Percentiles rank a stretch among this genome's conserved stretches.
Conservation (phyloP, 805 yeast genomes). For the Barnettozyma wickerhamii region DNA sequence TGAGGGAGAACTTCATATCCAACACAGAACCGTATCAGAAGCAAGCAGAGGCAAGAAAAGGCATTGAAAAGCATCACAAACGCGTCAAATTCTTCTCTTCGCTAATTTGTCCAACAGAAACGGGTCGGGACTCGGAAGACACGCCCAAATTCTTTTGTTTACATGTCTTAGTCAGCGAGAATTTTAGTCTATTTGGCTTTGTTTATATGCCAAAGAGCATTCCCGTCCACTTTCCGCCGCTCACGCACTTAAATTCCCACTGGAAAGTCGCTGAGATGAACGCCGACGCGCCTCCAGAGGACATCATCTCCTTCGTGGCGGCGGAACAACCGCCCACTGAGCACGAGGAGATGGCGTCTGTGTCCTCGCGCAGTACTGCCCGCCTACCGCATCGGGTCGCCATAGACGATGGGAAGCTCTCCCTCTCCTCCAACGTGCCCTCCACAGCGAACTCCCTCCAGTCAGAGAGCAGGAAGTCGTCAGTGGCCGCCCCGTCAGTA, state of each 20-base stretch:
- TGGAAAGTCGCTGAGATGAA: conserved; percentile 1
- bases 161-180: neutral
- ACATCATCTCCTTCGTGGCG: neutral
- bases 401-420: conserved; percentile 8
- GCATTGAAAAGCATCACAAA: too few species aligned
- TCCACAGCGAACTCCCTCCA: conserved; percentile 7
- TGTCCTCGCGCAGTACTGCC: neutral
- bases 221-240: neutral
- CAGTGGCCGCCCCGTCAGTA: neutral
- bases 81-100: too few species aligned
- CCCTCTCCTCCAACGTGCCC: conserved; percentile 2
- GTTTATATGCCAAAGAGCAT: neutral
- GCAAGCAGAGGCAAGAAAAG: neutral
- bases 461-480: neutral
- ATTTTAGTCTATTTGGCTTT: neutral
- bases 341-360: neutral
- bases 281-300: conserved; percentile 5
- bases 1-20: conserved; percentile 9
- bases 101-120: too few species aligned
- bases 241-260: neutral
- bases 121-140: too few species aligned
- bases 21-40: neutral
- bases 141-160: neutral
- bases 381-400: conserved; percentile 3
- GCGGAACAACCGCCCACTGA: neutral